These are phyloP conservation scores for Starmerella ratchasimensis DNA, from an alignment of 805 yeast genomes.

Conservation along the genomic window DNA sequence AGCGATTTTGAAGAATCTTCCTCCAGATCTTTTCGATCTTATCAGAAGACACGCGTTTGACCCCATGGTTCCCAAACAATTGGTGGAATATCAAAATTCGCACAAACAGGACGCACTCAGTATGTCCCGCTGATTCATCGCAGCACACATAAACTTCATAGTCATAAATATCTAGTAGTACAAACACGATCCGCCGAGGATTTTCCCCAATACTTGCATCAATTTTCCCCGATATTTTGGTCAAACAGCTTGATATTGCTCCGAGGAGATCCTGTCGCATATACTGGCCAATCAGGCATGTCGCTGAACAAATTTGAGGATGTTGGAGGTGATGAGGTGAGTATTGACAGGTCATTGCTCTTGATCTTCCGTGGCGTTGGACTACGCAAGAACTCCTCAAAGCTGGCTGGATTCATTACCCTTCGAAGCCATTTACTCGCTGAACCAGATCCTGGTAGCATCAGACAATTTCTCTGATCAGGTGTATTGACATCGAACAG, in stretches of 20 bases:
- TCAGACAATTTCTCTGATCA: slow-evolving; percentile 4
- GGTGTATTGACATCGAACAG: slow-evolving; percentile 14
- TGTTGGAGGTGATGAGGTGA: slow-evolving; percentile 18
- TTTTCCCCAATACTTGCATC: too few relatives aligned
- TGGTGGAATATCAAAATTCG: slow-evolving; percentile 5
- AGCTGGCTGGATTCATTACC: slow-evolving; percentile 11
- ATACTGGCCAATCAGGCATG: slow-evolving; percentile 11
- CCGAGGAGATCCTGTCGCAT: background rate
- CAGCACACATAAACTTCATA: too few relatives aligned
- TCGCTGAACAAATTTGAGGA: slow-evolving; percentile 18
- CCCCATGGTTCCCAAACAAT: slow-evolving; percentile 12
- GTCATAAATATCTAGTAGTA: too few relatives aligned
- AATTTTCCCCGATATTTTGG: background rate
- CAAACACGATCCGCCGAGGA: too few relatives aligned
- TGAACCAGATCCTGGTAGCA: slow-evolving; percentile 15
- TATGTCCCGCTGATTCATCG: too few relatives aligned
- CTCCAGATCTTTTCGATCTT: slow-evolving; percentile 49
- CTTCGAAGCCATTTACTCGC: slow-evolving; percentile 15
- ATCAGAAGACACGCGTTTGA: slow-evolving; percentile 54
- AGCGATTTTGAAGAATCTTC: slow-evolving; percentile 64
- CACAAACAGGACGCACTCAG: too few relatives aligned
- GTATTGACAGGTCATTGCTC: slow-evolving; percentile 3
- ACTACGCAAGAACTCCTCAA: slow-evolving; percentile 14
- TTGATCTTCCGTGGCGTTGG: slow-evolving; percentile 13
- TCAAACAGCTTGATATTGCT: background rate